Evolutionary conservation across 2,329 filamentous ascomycete genomes (phyloP).

Genomic region (Aureobasidium subglaciale): DNA sequence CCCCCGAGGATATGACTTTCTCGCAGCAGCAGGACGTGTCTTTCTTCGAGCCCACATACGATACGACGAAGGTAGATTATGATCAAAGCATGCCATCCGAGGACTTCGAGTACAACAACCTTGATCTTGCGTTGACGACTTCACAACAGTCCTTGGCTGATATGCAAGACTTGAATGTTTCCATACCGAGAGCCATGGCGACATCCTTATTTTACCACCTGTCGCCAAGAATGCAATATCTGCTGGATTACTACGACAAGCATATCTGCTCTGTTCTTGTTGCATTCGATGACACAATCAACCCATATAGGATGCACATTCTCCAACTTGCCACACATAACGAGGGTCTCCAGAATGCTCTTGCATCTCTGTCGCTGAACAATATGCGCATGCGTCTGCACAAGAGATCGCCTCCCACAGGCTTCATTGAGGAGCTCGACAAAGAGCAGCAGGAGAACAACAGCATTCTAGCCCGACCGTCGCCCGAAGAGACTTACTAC

Average conservation of each 20-base stretch:
- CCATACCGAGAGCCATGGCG: conserved; percentile 27
- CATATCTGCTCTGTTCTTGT: conserved; percentile 89
- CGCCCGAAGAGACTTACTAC: conserved; percentile 72
- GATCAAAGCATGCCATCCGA: conserved; percentile 9
- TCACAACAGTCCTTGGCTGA: background rate
- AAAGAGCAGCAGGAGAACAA: conserved; percentile 20
- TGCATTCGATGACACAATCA: conserved; percentile 76
- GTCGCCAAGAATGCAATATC: conserved; percentile 73
- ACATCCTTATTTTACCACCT: conserved; percentile 45
- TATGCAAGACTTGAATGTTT: conserved; percentile 16
- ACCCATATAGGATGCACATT: conserved; percentile 80
- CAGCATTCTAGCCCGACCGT: conserved; percentile 41
- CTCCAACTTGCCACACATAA: conserved; percentile 70
- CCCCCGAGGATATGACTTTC: background rate
- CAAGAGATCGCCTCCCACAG: conserved; percentile 40
- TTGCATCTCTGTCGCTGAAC: conserved; percentile 81
- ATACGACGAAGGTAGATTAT: background rate
- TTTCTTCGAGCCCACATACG: background rate
- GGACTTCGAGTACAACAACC: background rate
- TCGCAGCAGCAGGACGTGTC: background rate
- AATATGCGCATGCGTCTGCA: conserved; percentile 79
- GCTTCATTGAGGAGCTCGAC: conserved; percentile 27
- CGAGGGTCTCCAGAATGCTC: conserved; percentile 81
- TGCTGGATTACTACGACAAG: conserved; percentile 90
- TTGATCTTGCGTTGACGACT: background rate